A percentile compares a stretch with the other conserved stretches of the same genome.
Evolutionary conservation across 2,329 filamentous ascomycete species (phyloP).

Genomic region (Colletotrichum magnum): DNA sequence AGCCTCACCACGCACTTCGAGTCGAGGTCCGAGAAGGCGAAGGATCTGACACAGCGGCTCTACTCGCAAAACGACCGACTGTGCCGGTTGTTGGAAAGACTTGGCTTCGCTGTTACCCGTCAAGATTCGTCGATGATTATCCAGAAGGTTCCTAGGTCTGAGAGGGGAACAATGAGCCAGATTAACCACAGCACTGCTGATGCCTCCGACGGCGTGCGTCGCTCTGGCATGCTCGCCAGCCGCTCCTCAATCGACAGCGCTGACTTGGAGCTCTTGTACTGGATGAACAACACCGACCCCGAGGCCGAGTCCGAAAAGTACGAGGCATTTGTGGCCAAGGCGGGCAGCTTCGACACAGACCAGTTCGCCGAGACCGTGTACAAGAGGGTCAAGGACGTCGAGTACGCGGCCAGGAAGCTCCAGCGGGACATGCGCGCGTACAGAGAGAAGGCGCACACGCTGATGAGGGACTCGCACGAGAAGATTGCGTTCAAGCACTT

Average conservation of each 20-base stretch:
- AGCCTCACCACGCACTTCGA: slow-evolving; percentile 72
- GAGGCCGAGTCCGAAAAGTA: slow-evolving; percentile 82
- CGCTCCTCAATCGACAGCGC: slow-evolving; percentile 71
- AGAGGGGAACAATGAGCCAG: slow-evolving; percentile 61
- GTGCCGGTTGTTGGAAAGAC: slow-evolving; percentile 84
- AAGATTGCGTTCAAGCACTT: slow-evolving; percentile 97
- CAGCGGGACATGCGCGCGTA: slow-evolving; percentile 90
- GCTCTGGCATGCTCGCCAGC: slow-evolving; percentile 66
- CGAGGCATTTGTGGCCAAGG: slow-evolving; percentile 77
- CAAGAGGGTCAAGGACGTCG: slow-evolving; percentile 92
- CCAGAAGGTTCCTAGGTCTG: slow-evolving; percentile 76
- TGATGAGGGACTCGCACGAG: slow-evolving; percentile 89
- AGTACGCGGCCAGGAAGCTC: slow-evolving; percentile 93
- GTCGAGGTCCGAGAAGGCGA: slow-evolving; percentile 79
- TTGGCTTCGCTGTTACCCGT: slow-evolving; percentile 86
- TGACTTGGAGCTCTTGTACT: slow-evolving; percentile 83
- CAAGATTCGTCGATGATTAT: slow-evolving; percentile 81
- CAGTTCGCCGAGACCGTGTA: slow-evolving; percentile 87
- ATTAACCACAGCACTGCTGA: slow-evolving; percentile 67
- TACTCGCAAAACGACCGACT: slow-evolving; percentile 89
- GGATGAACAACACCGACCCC: slow-evolving; percentile 79
- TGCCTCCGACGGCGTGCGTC: slow-evolving; percentile 70
- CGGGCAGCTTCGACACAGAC: slow-evolving; percentile 87
- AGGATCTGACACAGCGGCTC: slow-evolving; percentile 86
- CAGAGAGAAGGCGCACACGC: slow-evolving; percentile 85